phyloP scores from a whole-genome alignment of 2,329 filamentous ascomycete species.

The Dothideomycetes sp. region DNA sequence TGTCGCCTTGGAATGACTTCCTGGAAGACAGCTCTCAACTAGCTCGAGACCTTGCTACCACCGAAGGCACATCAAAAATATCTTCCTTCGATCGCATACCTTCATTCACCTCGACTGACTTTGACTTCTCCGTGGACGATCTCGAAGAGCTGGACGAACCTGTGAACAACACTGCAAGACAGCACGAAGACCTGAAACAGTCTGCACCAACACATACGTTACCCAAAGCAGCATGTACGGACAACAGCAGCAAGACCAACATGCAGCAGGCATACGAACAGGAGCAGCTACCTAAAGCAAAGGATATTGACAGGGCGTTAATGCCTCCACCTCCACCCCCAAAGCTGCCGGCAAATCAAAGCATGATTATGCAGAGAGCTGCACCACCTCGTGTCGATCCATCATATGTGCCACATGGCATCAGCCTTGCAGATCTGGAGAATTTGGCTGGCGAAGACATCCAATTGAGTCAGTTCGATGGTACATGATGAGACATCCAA shows the following conservation, averaged over 20 bases:
- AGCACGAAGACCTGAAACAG: too few relatives aligned
- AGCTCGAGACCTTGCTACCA: slow-evolving; percentile 30
- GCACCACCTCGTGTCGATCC: background rate
- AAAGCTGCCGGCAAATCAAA: background rate
- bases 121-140: slow-evolving; percentile 34
- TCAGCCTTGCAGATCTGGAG: slow-evolving; percentile 27
- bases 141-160: slow-evolving; percentile 31
- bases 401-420: slow-evolving; percentile 15
- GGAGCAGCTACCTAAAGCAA: background rate
- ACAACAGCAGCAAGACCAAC: background rate
- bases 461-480: slow-evolving; percentile 24
- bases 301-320: background rate
- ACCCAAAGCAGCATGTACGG: too few relatives aligned
- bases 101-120: slow-evolving; percentile 31
- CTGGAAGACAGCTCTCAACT: slow-evolving; percentile 39
- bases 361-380: too few relatives aligned
- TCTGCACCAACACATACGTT: too few relatives aligned
- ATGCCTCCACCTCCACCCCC: slow-evolving; percentile 17
- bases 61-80: slow-evolving; percentile 7
- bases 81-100: slow-evolving; percentile 16
- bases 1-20: slow-evolving; percentile 26
- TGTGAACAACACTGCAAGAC: too few relatives aligned
- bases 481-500: background rate
- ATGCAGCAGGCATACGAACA: background rate
- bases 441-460: slow-evolving; percentile 27